Base-by-base conservation (phyloP, 805 yeast genomes). In the Cyberlindnera nakhonratchasimensis region DNA sequence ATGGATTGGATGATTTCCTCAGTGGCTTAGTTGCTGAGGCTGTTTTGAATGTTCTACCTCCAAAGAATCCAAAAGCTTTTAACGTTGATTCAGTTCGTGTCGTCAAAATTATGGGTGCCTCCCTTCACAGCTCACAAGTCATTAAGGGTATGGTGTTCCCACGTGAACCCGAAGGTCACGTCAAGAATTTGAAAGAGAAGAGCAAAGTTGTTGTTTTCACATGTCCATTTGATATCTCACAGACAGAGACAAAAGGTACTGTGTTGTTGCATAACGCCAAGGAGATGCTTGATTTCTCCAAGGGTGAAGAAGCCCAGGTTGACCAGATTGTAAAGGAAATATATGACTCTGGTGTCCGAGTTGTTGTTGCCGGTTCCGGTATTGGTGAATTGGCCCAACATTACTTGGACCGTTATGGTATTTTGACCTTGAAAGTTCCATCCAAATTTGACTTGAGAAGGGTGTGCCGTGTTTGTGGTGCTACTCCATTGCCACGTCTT, bases 191-290 rank as follows among this genome's bases (percentile, higher is more conserved):
- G 43, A 62, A 56, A 9, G 57, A 64, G 34, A 79, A 74, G 54
- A 79, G 95, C 14, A 89, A 87, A 63, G 98, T 93, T 34, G 99
- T 86, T 9, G 90, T 89, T 3, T 93, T 74, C 70, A 88, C 96
- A 8, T 83, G 96, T 64, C 97, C 98, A 21, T 79, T 93, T 42
- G 99, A 93, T 66, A 87, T 87, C 47, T 83, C 96, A 12, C 83
- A 89, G 47, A 90, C 99, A n/a, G 99, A 93, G 69, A 91, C 98
- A 18, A 91, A 91, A 69, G 98, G 99, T 38, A 93, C 99, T 13
- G 99, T 93, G 37, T 72, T 93, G 57, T 75, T 93, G 52, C 96
- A 93, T 69, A 90, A 88, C 59, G 99, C 99, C 11, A 76, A 91
- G 64, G 98, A 93, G 66, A 90, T 93, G 97, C 73, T 91, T 51